These are phyloP conservation scores for Lecanosticta acicola DNA, from an alignment of 2,329 filamentous ascomycete genomes.

Conservation along the genomic window DNA sequence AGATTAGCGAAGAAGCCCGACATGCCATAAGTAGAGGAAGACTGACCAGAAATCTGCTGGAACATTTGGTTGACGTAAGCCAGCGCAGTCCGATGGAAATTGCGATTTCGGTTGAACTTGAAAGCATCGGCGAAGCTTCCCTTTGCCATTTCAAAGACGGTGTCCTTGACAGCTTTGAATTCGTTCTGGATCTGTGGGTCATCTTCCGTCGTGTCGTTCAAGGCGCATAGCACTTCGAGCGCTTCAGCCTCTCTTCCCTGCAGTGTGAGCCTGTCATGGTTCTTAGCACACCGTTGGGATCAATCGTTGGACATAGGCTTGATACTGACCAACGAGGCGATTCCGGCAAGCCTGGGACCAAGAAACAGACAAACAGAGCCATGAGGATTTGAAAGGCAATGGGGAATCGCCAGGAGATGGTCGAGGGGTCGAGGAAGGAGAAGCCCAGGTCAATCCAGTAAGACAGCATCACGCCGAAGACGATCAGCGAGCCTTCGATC, in stretches of 20 bases:
- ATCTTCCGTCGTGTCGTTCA: constrained; percentile 36
- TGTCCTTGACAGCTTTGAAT: constrained; percentile 34
- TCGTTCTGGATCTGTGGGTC: constrained; percentile 25
- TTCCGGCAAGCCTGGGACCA: constrained; percentile 50
- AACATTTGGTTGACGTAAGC: constrained; percentile 44
- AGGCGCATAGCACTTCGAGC: constrained; percentile 28
- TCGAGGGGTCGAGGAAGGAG: constrained; percentile 35
- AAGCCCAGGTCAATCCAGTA: constrained; percentile 49
- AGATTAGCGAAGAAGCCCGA: background rate
- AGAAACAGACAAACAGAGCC: constrained; percentile 46
- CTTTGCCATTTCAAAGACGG: constrained; percentile 33
- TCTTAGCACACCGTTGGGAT: constrained; percentile 20
- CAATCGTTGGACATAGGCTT: background rate
- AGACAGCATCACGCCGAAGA: constrained; percentile 46
- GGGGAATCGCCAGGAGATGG: constrained; percentile 51
- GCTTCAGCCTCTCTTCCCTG: constrained; percentile 33
- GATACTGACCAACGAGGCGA: constrained; percentile 48
- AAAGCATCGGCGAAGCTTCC: constrained; percentile 30
- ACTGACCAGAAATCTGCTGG: constrained; percentile 37
- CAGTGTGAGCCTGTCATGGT: constrained; percentile 27
- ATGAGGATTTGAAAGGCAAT: constrained; percentile 54
- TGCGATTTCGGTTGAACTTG: constrained; percentile 39
- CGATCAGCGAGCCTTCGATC: constrained; percentile 80
- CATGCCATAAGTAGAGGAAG: background rate
- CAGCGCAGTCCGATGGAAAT: constrained; percentile 41